phyloP scores from a whole-genome alignment of 768 basidiomycete genomes.

The Leccinum aurantiacum region DNA sequence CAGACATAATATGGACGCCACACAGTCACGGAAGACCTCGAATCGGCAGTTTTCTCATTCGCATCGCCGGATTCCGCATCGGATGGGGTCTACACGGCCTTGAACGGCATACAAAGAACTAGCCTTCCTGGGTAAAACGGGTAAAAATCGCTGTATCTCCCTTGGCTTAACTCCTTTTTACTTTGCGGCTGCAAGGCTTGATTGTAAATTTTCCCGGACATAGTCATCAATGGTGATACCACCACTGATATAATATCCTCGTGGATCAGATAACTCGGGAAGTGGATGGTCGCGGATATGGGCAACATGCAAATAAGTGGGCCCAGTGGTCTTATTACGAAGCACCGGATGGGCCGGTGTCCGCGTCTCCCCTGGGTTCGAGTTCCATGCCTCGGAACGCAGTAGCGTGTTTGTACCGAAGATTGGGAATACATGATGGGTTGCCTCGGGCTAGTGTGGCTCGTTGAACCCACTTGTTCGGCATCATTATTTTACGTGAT shows the following conservation, averaged over 20 bases:
- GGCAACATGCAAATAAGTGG: conserved; percentile 23
- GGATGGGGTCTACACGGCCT: conserved; percentile 23
- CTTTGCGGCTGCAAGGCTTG: conserved; percentile 32
- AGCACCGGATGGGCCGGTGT: conserved; percentile 24
- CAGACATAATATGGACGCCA: conserved; percentile 12
- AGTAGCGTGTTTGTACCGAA: conserved; percentile 36
- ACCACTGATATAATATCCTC: conserved; percentile 30
- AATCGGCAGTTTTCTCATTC: conserved; percentile 13
- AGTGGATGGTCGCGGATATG: conserved; percentile 33
- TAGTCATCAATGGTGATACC: conserved; percentile 32
- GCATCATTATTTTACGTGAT: conserved; percentile 12
- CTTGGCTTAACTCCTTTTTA: conserved; percentile 35
- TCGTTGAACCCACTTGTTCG: conserved; percentile 16
- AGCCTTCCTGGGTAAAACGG: conserved; percentile 42
- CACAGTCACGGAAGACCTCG: conserved; percentile 7
- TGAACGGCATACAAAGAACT: conserved; percentile 32
- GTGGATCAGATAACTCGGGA: conserved; percentile 36
- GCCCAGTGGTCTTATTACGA: conserved; percentile 28
- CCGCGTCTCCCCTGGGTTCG: conserved; percentile 46
- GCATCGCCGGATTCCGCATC: conserved; percentile 23
- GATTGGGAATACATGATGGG: conserved; percentile 49
- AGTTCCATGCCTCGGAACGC: conserved; percentile 54
- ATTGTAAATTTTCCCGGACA: conserved; percentile 35
- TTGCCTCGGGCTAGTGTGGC: conserved; percentile 28
- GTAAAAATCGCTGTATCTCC: conserved; percentile 52